These are phyloP conservation scores for Rubia peregrina DNA, from an alignment of 305 asterid genomes.

Conservation along the genomic window DNA sequence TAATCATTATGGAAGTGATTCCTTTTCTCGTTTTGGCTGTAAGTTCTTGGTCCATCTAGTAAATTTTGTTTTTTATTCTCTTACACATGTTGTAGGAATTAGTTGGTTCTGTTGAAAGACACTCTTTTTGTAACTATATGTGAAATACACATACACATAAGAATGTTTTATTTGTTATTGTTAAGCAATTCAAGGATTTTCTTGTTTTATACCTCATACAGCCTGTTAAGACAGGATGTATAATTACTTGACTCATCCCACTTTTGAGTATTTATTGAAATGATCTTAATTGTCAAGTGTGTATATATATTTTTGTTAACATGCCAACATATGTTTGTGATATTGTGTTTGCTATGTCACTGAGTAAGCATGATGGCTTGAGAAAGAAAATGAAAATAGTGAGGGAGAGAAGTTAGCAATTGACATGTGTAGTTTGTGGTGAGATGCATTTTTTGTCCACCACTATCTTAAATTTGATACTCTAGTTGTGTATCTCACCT, in stretches of 20 bases:
- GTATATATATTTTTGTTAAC: too few species aligned
- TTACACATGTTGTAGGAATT: not conserved
- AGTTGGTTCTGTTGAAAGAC: not conserved
- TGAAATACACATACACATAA: not conserved
- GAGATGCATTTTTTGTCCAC: not conserved
- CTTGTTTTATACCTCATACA: not conserved
- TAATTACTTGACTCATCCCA: too few species aligned
- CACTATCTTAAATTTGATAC: not conserved
- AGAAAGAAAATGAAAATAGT: not conserved
- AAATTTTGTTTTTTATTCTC: not conserved
- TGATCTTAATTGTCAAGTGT: too few species aligned
- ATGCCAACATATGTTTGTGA: not conserved
- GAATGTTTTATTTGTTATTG: not conserved
- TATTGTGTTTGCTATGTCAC: not conserved
- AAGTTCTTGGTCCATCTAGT: slow-evolving; percentile 28
- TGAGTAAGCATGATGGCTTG: not conserved
- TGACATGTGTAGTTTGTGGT: not conserved
- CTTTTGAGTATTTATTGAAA: too few species aligned
- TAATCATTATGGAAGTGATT: slow-evolving; percentile 98
- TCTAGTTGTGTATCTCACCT: not conserved
- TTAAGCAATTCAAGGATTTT: not conserved
- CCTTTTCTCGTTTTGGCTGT: slow-evolving; percentile 99
- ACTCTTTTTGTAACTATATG: not conserved
- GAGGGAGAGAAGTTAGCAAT: not conserved
- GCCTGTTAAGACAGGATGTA: not conserved